These are phyloP conservation scores for Asterella californica DNA, from an alignment of 225 moss, liverwort and hornwort genomes.

Conservation along the genomic window DNA sequence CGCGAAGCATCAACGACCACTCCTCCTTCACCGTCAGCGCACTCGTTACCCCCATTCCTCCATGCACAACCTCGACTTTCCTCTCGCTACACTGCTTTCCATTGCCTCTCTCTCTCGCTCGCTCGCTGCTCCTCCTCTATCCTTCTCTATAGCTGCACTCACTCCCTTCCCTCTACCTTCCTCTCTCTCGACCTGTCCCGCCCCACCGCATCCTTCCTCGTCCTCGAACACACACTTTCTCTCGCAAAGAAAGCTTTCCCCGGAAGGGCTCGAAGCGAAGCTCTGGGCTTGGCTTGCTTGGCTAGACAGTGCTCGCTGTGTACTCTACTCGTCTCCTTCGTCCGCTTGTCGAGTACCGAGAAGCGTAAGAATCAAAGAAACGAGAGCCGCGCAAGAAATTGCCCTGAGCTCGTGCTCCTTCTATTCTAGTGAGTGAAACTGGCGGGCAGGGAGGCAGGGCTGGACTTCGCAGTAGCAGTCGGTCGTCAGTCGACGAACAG, in stretches of 20 bases:
- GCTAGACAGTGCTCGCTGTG: too few species aligned
- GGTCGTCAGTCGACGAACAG: background rate
- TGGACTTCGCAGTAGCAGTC: background rate
- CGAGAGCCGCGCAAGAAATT: background rate
- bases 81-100: background rate
- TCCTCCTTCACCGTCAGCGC: background rate
- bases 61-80: background rate
- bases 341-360: too few species aligned
- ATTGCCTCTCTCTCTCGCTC: background rate
- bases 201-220: constrained; percentile 5
- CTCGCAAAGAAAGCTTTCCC: too few species aligned
- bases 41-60: background rate
- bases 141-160: background rate
- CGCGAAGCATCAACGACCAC: background rate
- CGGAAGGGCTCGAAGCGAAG: background rate
- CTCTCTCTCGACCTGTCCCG: background rate
- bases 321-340: too few species aligned
- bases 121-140: background rate
- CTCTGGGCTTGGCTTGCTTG: too few species aligned
- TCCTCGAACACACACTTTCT: background rate
- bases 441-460: background rate
- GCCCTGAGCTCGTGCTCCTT: background rate
- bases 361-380: background rate
- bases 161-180: background rate
- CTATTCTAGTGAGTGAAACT: background rate